Percentiles rank a stretch among this genome's conserved stretches.
phyloP scores from a whole-genome alignment of 352 stramenopile genomes.

The Globisporangium radiosum region DNA sequence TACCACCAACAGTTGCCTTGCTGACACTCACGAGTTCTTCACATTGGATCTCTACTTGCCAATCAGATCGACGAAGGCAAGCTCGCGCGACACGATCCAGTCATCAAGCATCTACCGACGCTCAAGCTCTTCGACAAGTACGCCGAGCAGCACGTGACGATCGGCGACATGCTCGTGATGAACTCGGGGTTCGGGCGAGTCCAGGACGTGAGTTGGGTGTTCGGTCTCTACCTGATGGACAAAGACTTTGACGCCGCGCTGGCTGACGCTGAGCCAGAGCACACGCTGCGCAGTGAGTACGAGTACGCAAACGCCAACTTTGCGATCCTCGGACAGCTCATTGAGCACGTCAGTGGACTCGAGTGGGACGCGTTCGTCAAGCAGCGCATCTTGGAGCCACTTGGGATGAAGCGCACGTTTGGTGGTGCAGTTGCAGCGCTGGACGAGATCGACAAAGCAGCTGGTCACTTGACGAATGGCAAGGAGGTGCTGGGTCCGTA shows the following conservation, averaged over 20 bases:
- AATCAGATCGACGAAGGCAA: constrained; percentile 39
- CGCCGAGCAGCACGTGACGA: constrained; percentile 36
- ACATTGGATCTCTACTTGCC: not conserved
- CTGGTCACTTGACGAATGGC: constrained; percentile 41
- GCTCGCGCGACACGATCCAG: constrained; percentile 42
- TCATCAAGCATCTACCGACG: constrained; percentile 45
- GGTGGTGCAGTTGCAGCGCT: constrained; percentile 19
- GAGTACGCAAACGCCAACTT: constrained; percentile 67
- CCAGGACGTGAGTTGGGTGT: constrained; percentile 18
- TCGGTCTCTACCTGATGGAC: constrained; percentile 32
- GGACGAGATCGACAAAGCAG: constrained; percentile 20
- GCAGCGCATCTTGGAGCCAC: constrained; percentile 39
- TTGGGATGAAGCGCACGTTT: constrained; percentile 56
- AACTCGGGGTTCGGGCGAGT: constrained; percentile 39
- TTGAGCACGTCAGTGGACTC: constrained; percentile 36
- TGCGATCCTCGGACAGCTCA: constrained; percentile 50
- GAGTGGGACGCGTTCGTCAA: constrained; percentile 48
- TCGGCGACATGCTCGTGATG: constrained; percentile 49
- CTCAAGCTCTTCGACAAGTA: constrained; percentile 56
- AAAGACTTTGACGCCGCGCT: constrained; percentile 31
- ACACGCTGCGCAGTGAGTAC: constrained; percentile 39
- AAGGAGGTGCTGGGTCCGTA: constrained; percentile 37
- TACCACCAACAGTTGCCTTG: not conserved
- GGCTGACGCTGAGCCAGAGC: constrained; percentile 26
- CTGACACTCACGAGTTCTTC: too few relatives aligned